Evolutionary conservation across 2,329 filamentous ascomycete species (phyloP).

Genomic region (Dactylellina haptotyla): DNA sequence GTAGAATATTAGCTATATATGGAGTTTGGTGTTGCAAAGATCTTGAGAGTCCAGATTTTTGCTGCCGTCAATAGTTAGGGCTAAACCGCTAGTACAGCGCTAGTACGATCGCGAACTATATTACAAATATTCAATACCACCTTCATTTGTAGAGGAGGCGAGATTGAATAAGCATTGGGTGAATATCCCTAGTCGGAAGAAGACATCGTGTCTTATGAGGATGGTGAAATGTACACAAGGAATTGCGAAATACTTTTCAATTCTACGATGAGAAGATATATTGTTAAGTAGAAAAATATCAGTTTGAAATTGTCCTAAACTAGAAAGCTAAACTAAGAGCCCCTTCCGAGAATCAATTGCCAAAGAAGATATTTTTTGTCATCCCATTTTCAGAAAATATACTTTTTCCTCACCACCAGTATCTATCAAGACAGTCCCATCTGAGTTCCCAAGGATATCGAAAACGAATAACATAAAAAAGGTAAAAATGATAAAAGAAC

Average conservation of each 20-base stretch:
- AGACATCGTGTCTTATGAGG: background rate
- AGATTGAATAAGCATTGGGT: background rate
- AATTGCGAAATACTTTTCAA: no score
- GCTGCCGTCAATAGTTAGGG: background rate
- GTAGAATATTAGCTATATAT: no score
- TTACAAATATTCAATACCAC: background rate
- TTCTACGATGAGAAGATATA: no score
- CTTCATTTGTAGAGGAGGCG: no score
- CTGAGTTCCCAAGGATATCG: conserved; percentile 33
- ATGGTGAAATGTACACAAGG: no score
- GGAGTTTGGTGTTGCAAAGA: no score
- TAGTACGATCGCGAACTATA: background rate
- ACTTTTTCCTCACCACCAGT: conserved; percentile 24
- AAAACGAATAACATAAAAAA: conserved; percentile 2
- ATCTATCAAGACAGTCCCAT: conserved; percentile 47
- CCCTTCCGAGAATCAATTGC: conserved; percentile 6
- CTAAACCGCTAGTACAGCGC: background rate
- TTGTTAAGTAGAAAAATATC: conserved; percentile 2
- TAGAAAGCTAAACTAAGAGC: conserved; percentile 8
- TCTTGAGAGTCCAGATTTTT: background rate
- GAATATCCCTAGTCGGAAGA: background rate
- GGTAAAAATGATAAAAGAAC: conserved; percentile 7
- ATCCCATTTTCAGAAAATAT: conserved; percentile 41
- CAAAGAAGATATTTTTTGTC: conserved; percentile 31
- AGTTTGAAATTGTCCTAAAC: conserved; percentile 18